Evolutionary conservation across 179 eudicot genomes (phyloP).

Genomic region (Corrigiola litoralis): DNA sequence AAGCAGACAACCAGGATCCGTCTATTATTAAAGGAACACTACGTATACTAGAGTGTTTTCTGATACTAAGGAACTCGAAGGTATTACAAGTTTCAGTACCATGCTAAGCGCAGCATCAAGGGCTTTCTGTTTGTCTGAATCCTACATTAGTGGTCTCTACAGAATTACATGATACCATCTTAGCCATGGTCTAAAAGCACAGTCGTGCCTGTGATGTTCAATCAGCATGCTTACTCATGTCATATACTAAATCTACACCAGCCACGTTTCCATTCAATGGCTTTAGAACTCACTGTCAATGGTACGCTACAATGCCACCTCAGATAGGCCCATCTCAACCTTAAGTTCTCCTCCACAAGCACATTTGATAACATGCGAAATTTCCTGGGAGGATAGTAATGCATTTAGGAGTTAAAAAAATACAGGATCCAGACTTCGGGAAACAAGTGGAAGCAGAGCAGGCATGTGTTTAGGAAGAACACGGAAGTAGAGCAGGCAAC

Average conservation of each 20-base stretch:
- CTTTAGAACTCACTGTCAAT: neutral
- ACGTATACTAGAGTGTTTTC: no score
- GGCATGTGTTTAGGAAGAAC: neutral
- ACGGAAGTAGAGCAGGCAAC: neutral
- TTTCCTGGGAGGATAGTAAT: conserved; percentile 33
- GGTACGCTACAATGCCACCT: conserved; percentile 11
- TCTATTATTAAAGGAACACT: no score
- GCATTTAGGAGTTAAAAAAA: neutral
- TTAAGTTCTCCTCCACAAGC: conserved; percentile 63
- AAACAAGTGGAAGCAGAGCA: neutral
- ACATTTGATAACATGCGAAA: conserved; percentile 48
- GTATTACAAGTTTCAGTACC: neutral
- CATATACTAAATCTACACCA: no score
- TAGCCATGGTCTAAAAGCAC: neutral
- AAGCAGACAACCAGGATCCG: no score
- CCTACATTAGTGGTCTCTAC: neutral
- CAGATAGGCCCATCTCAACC: conserved; percentile 30
- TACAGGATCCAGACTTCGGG: neutral
- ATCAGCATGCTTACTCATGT: no score
- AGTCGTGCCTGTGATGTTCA: neutral
- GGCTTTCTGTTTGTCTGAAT: neutral
- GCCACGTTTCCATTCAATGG: neutral
- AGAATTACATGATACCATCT: neutral
- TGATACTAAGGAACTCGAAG: no score
- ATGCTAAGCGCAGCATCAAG: neutral